Conservation (phyloP, 768 basidiomycete genomes). For the Gloeostereum incarnatum region DNA sequence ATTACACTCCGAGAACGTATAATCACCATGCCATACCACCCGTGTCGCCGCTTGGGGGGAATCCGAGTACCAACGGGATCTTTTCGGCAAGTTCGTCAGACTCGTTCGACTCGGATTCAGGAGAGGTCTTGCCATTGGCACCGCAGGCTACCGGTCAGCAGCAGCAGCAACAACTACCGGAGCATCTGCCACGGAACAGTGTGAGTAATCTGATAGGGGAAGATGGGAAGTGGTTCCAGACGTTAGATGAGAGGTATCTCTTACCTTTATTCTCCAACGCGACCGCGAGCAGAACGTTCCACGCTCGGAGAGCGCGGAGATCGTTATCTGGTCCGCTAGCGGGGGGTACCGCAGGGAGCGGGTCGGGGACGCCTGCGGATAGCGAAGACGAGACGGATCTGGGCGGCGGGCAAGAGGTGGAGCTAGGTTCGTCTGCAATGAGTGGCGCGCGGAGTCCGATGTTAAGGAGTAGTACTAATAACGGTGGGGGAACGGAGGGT, state of each 20-base stretch:
- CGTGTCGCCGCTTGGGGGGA: conserved; percentile 8
- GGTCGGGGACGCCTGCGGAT: conserved; percentile 23
- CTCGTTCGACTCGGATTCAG: too few species aligned
- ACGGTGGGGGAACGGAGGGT: too few species aligned
- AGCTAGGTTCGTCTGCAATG: conserved; percentile 24
- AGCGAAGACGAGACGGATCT: conserved; percentile 30
- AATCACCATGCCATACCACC: conserved; percentile 42
- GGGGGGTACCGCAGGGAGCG: conserved; percentile 15
- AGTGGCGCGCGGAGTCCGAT: conserved; percentile 59
- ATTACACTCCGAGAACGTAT: conserved; percentile 44
- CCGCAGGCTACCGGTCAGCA: conserved; percentile 68
- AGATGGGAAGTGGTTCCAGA: conserved; percentile 94
- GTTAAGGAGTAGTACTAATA: too few species aligned
- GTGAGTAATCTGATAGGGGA: conserved; percentile 29
- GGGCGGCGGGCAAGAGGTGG: conserved; percentile 30
- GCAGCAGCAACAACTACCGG: conserved; percentile 25
- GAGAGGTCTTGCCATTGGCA: too few species aligned
- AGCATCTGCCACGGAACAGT: conserved; percentile 9
- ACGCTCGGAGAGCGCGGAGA: conserved; percentile 63
- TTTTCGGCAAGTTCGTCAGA: too few species aligned
- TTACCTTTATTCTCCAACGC: conserved; percentile 90
- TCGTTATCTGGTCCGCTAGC: conserved; percentile 21
- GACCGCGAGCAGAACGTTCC: conserved; percentile 80
- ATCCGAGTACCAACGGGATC: conserved; percentile 24
- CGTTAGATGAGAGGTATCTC: conserved; percentile 89